Conservation (phyloP, 768 basidiomycete genomes). For the Hydnomerulius pinastri region DNA sequence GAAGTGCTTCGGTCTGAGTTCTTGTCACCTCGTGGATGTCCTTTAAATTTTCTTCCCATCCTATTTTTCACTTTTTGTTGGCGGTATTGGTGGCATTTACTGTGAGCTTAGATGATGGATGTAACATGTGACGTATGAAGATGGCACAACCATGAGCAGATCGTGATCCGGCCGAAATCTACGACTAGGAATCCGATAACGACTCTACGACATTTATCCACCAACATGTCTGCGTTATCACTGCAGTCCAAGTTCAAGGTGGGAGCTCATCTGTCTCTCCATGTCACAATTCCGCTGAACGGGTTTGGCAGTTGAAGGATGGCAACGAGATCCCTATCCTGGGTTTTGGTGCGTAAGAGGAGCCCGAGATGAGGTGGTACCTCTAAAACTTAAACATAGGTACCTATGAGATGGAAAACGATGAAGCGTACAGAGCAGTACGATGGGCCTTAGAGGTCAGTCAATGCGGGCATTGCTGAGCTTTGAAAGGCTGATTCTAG, state of each 20-base stretch:
- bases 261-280: background rate
- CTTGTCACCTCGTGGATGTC: too few relatives aligned
- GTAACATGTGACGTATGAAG: too few relatives aligned
- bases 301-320: conserved; percentile 6
- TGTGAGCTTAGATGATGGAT: too few relatives aligned
- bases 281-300: too few relatives aligned
- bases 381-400: background rate
- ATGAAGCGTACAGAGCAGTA: conserved; percentile 6
- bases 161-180: too few relatives aligned
- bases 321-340: conserved; percentile 11
- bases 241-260: conserved; percentile 11
- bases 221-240: background rate
- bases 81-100: too few relatives aligned
- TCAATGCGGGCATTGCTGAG: background rate
- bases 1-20: too few relatives aligned
- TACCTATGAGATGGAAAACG: conserved; percentile 8
- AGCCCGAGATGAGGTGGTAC: background rate
- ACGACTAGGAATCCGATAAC: too few relatives aligned
- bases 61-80: too few relatives aligned
- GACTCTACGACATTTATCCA: too few relatives aligned
- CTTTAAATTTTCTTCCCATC: too few relatives aligned
- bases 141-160: too few relatives aligned
- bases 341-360: conserved; percentile 6
- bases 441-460: conserved; percentile 11
- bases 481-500: background rate